Evolutionary conservation across 2,329 filamentous ascomycete genomes (phyloP), one percentile per base, ranked within the genome.

Genomic region (Leptographium radiaticola): DNA sequence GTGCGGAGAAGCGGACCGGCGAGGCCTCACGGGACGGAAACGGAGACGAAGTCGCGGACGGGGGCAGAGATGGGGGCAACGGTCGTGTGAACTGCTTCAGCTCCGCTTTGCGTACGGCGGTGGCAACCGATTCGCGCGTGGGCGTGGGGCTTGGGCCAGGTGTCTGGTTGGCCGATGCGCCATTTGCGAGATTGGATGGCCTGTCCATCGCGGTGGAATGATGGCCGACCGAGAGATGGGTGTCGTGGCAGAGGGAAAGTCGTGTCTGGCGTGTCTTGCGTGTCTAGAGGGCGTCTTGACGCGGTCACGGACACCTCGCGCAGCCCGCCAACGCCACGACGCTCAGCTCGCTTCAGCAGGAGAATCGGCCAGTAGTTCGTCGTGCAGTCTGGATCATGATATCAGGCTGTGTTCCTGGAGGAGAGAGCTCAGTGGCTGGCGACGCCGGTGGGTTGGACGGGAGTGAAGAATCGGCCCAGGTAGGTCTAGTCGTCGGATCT

Each of bases 11-110:
- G 51, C 73, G 67, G 49, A 67, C 67, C 16, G 75, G 75, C 13
- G 75, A 79, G 18, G 71, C 64, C 54, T 78, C 75, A 61, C 75
- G 68, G 42, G 67, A 68, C 18, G 62, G 56, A 51, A 66, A 60
- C 10, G 66, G 66, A 20, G 66, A 67, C 48, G 63, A 55, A 18
- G 59, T 59, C 51, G 61, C 59, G 18, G 64, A 65, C 7, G 62
- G 65, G 39, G 63, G 52, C 36, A 59, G 51, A n/a, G 64, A 66
- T n/a, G 59, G 51, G 31, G 58, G 55, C 10, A 52, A 20, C 39
- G 55, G 59, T 49, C 48, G 58, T 44, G 56, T 58, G 53, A 56
- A 54, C 38, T 51, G 54, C 33, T 47, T 31, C 38, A 54, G 54
- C 34, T 62, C 62, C 18, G 54, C 51, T 55, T 58, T 61, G 50